phyloP scores from a whole-genome alignment of 2,329 filamentous ascomycete genomes.

The Penicillium sp. region DNA sequence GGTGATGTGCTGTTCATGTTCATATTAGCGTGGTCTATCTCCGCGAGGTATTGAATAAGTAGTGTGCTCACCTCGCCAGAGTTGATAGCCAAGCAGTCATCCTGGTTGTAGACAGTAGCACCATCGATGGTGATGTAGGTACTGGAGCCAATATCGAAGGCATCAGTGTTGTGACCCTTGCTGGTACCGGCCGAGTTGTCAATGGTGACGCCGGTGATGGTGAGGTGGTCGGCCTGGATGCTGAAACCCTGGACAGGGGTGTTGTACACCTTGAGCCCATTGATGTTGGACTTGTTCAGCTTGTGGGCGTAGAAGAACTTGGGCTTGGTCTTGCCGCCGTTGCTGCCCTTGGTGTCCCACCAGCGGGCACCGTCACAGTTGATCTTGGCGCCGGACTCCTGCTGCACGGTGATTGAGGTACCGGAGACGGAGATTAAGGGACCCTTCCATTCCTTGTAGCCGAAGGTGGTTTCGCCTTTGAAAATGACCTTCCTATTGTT shows the following conservation, averaged over 20 bases:
- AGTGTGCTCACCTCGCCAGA: conserved; percentile 44
- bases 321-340: conserved; percentile 67
- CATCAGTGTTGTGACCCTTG: conserved; percentile 62
- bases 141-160: conserved; percentile 61
- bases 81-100: conserved; percentile 65
- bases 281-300: conserved; percentile 37
- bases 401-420: conserved; percentile 56
- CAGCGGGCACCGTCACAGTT: conserved; percentile 62
- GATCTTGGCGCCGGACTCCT: conserved; percentile 53
- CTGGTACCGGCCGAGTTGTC: conserved; percentile 61
- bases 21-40: not conserved
- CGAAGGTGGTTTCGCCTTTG: conserved; percentile 69
- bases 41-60: not conserved
- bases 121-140: conserved; percentile 57
- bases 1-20: conserved; percentile 45
- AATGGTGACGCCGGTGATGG: conserved; percentile 58
- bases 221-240: conserved; percentile 55
- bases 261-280: conserved; percentile 37
- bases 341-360: conserved; percentile 67
- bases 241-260: conserved; percentile 44
- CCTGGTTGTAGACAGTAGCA: conserved; percentile 63
- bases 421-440: conserved; percentile 68
- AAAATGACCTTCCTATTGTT: conserved; percentile 57
- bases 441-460: conserved; percentile 68
- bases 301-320: conserved; percentile 62